Base-by-base conservation (phyloP, 768 basidiomycete genomes). In the Tulasnella sp. region DNA sequence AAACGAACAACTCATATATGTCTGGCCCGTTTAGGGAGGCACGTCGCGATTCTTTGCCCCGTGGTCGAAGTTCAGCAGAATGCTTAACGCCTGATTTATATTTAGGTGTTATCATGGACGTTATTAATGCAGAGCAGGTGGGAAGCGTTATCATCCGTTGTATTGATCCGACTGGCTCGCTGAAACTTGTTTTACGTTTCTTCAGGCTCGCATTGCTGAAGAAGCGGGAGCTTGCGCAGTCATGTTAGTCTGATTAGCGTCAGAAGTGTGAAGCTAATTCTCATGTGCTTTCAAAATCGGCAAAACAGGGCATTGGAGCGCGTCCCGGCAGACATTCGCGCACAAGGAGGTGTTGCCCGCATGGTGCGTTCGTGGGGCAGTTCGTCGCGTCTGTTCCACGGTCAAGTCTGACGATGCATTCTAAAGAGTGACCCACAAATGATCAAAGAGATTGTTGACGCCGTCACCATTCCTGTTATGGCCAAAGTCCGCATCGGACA, bases 401-500 rank as follows among this genome's bases (percentile, higher is more conserved):
- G 20, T 0, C 28, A 31, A 20, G 73, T 41, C 80, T 34, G 34
- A 72, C 77, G 22, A 20, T 78, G 24, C 72, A n/a, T 34, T 81
- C 41, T 83, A 72, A 40, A 93, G 93, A 97, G 96, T 85, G 96
- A 97, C 87, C 97, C 97, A 9, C 88, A 91, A 75, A 95, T 99
- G 93, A 98, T 99, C 89, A 98, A 98, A 86, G 90, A 94, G 85
- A 99, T 99, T 86, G 93, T 95, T 82, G 93, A 92, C 81, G 93
- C 97, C 31, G 97, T 98, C 75, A 97, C 96, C 34, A 97, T 98
- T 83, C 97, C 96, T 12, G 96, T 98, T 85, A 98, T 98, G 94
- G 94, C 94, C 46, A 95, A 97, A 86, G 95, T 93, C 81, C 92
- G 98, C 82, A 98, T 99, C 85, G 98, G 98, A 0, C 98, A 99